Evolutionary conservation across 305 asterid species (phyloP).

Genomic region (Fraxinus albicans): DNA sequence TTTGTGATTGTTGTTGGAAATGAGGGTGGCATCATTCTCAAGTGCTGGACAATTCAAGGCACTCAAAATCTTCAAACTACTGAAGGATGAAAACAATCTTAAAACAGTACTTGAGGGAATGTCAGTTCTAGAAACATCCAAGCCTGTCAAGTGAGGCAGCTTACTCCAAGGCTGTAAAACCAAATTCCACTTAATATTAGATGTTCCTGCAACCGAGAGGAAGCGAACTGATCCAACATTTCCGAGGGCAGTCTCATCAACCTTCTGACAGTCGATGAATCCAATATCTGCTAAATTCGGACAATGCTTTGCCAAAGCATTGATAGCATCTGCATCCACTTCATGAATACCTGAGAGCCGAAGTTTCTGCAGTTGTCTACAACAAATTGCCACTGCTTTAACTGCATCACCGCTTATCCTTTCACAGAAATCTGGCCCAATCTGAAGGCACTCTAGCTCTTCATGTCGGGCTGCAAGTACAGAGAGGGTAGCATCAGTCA

Average conservation of each 20-base stretch:
- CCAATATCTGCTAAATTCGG: slow-evolving; percentile 62
- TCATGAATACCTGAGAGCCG: slow-evolving; percentile 77
- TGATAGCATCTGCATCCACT: slow-evolving; percentile 71
- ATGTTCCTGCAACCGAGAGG: slow-evolving; percentile 82
- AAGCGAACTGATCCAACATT: slow-evolving; percentile 60
- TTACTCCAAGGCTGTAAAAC: slow-evolving; percentile 63
- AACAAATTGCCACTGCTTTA: slow-evolving; percentile 71
- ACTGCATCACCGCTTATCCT: slow-evolving; percentile 80
- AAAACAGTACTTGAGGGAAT: slow-evolving; percentile 48
- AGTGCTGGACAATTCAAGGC: slow-evolving; percentile 70
- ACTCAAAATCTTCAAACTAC: slow-evolving; percentile 67
- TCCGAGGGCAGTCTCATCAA: slow-evolving; percentile 71
- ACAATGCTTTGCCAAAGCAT: slow-evolving; percentile 72
- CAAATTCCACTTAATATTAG: slow-evolving; percentile 63
- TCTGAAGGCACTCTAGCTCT: slow-evolving; percentile 73
- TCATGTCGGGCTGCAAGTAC: slow-evolving; percentile 85
- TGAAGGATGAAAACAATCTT: slow-evolving; percentile 56
- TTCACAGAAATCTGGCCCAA: slow-evolving; percentile 90
- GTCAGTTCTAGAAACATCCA: slow-evolving; percentile 92
- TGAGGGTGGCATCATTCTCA: slow-evolving; percentile 59
- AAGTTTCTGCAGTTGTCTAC: slow-evolving; percentile 59
- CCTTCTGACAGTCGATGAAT: slow-evolving; percentile 67
- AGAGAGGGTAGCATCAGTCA: slow-evolving; percentile 74
- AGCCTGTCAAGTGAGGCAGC: slow-evolving; percentile 62
- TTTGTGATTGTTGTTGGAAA: slow-evolving; percentile 53